These are phyloP conservation scores for Emericellopsis terricola DNA, from an alignment of 495 filamentous ascomycete genomes.

Conservation along the genomic window DNA sequence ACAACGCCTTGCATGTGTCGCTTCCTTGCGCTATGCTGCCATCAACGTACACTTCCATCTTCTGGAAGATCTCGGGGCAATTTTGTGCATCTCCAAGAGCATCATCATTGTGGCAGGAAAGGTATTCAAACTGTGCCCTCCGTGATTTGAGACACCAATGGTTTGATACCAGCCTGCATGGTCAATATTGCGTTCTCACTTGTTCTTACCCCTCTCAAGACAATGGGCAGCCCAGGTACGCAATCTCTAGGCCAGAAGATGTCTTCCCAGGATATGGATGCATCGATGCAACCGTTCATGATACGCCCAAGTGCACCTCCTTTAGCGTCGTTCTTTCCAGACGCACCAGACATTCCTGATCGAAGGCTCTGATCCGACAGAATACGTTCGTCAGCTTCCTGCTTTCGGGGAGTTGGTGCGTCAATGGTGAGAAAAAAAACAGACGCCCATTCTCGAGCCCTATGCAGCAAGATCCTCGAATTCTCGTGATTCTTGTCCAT, in stretches of 20 bases:
- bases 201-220: conserved; percentile 48
- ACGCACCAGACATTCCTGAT: conserved; percentile 4
- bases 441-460: conserved; percentile 36
- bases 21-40: conserved; percentile 45
- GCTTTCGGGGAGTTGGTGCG: conserved; percentile 34
- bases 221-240: conserved; percentile 27
- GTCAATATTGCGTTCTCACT: conserved; percentile 41
- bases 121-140: conserved; percentile 50
- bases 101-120: conserved; percentile 40
- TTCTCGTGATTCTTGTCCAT: conserved; percentile 49
- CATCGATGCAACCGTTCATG: conserved; percentile 47
- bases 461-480: conserved; percentile 36
- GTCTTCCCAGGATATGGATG: conserved; percentile 52
- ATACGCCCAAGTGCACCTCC: conserved; percentile 45
- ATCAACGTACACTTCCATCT: conserved; percentile 47
- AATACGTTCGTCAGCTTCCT: conserved; percentile 33
- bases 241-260: conserved; percentile 32
- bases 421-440: conserved; percentile 45
- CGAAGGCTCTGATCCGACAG: conserved; percentile 20
- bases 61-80: conserved; percentile 39
- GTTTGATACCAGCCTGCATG: conserved; percentile 35
- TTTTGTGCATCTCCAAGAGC: conserved; percentile 44
- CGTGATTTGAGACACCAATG: conserved; percentile 50
- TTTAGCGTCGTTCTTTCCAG: conserved; percentile 51
- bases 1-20: conserved; percentile 54